phyloP scores from a whole-genome alignment of 1,284 basidiomycete species.

The Laetiporus sulphureus region DNA sequence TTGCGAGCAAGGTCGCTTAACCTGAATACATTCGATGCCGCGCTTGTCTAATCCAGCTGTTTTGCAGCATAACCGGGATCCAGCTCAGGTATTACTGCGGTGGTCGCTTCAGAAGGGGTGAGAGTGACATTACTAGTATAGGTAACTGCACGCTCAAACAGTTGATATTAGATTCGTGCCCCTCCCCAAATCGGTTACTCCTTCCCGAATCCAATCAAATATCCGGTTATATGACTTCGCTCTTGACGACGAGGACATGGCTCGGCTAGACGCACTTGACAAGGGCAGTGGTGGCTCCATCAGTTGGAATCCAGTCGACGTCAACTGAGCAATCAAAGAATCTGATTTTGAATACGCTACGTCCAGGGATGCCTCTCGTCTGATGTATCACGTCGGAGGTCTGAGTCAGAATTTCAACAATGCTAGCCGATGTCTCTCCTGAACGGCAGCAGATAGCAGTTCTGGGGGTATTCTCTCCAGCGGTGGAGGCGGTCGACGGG shows the following conservation, averaged over 20 bases:
- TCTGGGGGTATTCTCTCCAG: too few relatives aligned
- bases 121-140: background rate
- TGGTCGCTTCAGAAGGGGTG: conserved; percentile 62
- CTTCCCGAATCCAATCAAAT: conserved; percentile 47
- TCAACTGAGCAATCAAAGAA: conserved; percentile 10
- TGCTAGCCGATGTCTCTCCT: too few relatives aligned
- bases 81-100: conserved; percentile 59
- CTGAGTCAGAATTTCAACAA: too few relatives aligned
- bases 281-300: conserved; percentile 38
- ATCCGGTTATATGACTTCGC: conserved; percentile 48
- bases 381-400: too few relatives aligned
- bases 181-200: conserved; percentile 49
- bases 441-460: too few relatives aligned
- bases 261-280: conserved; percentile 40
- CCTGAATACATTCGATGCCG: background rate
- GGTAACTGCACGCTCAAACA: background rate
- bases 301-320: conserved; percentile 46
- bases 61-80: conserved; percentile 34
- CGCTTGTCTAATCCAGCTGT: background rate
- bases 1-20: conserved; percentile 34
- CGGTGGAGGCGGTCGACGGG: too few relatives aligned
- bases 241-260: conserved; percentile 44
- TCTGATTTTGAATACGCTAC: background rate
- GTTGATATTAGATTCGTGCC: conserved; percentile 35
- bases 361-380: background rate